Conservation (phyloP, 768 basidiomycete genomes). For the Pleurotus salmoneostramineus region DNA sequence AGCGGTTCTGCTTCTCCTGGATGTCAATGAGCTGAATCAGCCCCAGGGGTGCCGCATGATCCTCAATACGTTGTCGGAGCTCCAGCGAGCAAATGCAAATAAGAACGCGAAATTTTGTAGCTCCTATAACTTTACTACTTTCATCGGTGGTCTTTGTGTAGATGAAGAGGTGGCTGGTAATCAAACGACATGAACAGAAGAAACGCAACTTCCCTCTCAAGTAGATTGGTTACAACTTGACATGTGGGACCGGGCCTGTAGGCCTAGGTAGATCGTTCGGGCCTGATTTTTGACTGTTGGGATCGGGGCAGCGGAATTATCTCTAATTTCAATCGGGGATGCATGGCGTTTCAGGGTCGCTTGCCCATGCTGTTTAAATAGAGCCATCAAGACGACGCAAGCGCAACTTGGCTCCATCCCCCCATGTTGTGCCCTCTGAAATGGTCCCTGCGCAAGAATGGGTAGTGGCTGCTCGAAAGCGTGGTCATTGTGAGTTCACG, state of each 20-base stretch:
- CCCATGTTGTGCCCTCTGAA: neutral
- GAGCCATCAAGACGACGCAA: neutral
- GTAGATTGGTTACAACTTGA: neutral
- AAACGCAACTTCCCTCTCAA: neutral
- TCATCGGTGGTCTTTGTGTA: neutral
- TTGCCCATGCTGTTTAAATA: too few relatives aligned
- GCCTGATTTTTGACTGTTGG: too few relatives aligned
- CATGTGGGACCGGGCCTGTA: neutral
- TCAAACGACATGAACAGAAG: neutral
- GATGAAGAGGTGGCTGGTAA: neutral
- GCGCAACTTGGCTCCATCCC: neutral
- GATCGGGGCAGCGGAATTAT: too few relatives aligned
- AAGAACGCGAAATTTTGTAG: neutral
- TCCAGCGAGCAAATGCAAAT: neutral
- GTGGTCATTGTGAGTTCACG: neutral
- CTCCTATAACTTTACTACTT: neutral
- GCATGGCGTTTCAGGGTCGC: too few relatives aligned
- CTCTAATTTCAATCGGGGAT: too few relatives aligned
- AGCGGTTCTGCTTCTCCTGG: neutral
- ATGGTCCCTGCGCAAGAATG: neutral
- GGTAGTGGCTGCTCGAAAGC: neutral
- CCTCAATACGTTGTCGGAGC: neutral
- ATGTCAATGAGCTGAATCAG: neutral
- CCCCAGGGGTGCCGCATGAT: slow-evolving; percentile 1
- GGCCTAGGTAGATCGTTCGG: too few relatives aligned